Conservation (phyloP, 176 grass and related monocot species). For the Carex parvula region DNA sequence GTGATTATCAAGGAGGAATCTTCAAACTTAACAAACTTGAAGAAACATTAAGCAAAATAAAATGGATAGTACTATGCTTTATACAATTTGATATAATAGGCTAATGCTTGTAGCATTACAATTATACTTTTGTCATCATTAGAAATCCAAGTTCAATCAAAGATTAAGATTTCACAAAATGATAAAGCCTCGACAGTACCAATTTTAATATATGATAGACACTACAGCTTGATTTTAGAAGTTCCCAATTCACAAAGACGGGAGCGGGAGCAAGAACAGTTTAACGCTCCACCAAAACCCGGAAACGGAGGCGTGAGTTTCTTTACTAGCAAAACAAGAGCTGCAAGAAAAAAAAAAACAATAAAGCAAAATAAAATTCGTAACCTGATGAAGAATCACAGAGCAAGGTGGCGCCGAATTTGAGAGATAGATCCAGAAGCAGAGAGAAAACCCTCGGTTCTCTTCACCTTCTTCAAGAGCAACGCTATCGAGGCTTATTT, state of each 20-base stretch:
- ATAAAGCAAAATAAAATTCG: background rate
- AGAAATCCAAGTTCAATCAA: background rate
- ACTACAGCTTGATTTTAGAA: background rate
- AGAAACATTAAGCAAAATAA: background rate
- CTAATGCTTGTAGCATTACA: background rate
- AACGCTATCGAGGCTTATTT: slow-evolving; percentile 34
- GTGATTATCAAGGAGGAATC: background rate
- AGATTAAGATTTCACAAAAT: background rate
- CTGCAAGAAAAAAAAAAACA: background rate
- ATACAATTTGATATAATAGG: background rate
- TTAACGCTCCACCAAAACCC: background rate
- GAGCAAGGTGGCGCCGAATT: slow-evolving; percentile 53
- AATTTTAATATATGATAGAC: background rate
- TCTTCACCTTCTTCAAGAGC: background rate
- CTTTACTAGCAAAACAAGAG: background rate
- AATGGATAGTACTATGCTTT: background rate
- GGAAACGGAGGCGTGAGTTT: background rate
- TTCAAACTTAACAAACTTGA: background rate
- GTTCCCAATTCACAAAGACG: background rate
- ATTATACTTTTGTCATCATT: background rate
- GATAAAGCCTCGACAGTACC: background rate
- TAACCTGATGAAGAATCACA: slow-evolving; percentile 81
- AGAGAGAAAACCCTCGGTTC: slow-evolving; percentile 44
- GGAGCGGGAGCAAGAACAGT: background rate
- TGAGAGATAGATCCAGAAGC: slow-evolving; percentile 86